A percentile compares a stretch with the other conserved stretches of the same genome.
phyloP scores from a whole-genome alignment of 2,329 filamentous ascomycete species.

The Cladophialophora immunda region DNA sequence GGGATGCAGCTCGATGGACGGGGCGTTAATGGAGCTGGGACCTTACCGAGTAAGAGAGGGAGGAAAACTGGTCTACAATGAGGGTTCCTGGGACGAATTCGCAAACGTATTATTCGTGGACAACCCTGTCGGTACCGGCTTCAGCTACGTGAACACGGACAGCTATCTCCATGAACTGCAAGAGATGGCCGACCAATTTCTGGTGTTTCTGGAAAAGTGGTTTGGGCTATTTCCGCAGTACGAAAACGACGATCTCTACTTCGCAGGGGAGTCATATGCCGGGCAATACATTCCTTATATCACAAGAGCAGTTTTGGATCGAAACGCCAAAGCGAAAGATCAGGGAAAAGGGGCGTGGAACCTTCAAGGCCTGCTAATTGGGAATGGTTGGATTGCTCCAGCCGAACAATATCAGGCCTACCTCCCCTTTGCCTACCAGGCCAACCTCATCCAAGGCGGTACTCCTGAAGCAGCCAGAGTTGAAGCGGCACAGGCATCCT shows the following conservation, averaged over 20 bases:
- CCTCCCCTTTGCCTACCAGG: constrained; percentile 80
- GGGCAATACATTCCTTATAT: constrained; percentile 98
- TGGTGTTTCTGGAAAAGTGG: constrained; percentile 90
- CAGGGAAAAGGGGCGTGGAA: constrained; percentile 70
- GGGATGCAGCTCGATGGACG: constrained; percentile 96
- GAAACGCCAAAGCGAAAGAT: constrained; percentile 71
- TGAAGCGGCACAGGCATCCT: constrained; percentile 74
- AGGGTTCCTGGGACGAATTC: constrained; percentile 99
- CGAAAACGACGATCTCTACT: constrained; percentile 87
- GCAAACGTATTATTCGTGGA: constrained; percentile 97
- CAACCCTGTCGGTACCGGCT: constrained; percentile 95
- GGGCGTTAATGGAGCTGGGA: constrained; percentile 93
- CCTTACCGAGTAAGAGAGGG: constrained; percentile 86
- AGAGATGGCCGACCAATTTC: constrained; percentile 88
- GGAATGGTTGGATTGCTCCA: constrained; percentile 97
- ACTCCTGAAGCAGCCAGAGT: constrained; percentile 71
- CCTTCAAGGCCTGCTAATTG: constrained; percentile 85
- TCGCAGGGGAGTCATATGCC: constrained; percentile 95
- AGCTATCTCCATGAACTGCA: constrained; percentile 84
- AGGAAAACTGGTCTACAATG: constrained; percentile 77
- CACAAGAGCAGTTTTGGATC: constrained; percentile 85
- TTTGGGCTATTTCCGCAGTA: constrained; percentile 92
- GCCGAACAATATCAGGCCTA: constrained; percentile 90
- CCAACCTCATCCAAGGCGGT: constrained; percentile 74
- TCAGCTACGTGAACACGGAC: constrained; percentile 92